These are phyloP conservation scores for Tubosaeta sp. DNA, from an alignment of 768 basidiomycete genomes.

Conservation along the genomic window DNA sequence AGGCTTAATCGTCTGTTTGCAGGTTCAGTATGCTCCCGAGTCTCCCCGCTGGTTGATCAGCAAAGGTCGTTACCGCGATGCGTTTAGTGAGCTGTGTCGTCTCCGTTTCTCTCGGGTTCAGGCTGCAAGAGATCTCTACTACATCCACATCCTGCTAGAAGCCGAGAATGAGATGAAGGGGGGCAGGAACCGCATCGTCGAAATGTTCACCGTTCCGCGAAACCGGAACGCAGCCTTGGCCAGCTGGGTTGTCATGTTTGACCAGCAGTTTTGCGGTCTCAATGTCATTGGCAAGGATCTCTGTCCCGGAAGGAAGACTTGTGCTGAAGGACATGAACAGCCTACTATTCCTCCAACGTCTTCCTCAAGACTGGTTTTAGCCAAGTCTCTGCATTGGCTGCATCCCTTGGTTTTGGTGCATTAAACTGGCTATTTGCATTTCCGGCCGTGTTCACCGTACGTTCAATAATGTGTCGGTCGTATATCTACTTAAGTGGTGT, in stretches of 20 bases:
- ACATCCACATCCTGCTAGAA: slow-evolving; percentile 66
- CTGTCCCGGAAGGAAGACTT: background rate
- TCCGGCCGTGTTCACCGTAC: slow-evolving; percentile 56
- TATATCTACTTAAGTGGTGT: slow-evolving; percentile 18
- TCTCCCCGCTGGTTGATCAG: slow-evolving; percentile 85
- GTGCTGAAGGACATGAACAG: slow-evolving; percentile 25
- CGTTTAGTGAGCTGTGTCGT: slow-evolving; percentile 60
- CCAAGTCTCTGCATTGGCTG: slow-evolving; percentile 52
- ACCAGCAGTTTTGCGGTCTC: slow-evolving; percentile 82
- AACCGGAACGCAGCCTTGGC: slow-evolving; percentile 62
- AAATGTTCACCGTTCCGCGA: slow-evolving; percentile 74
- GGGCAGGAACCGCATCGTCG: slow-evolving; percentile 53
- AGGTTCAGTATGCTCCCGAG: slow-evolving; percentile 53
- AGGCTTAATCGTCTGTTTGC: slow-evolving; percentile 39
- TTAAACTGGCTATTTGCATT: slow-evolving; percentile 65
- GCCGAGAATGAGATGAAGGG: slow-evolving; percentile 57
- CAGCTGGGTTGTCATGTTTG: slow-evolving; percentile 68
- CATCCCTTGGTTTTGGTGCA: slow-evolving; percentile 64
- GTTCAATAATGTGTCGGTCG: slow-evolving; percentile 7
- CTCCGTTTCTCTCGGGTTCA: slow-evolving; percentile 68
- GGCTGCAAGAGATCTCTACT: slow-evolving; percentile 79
- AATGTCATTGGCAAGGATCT: slow-evolving; percentile 47
- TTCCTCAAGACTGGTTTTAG: slow-evolving; percentile 59
- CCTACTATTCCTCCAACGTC: slow-evolving; percentile 79
- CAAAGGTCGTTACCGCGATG: slow-evolving; percentile 67